A percentile compares a stretch with the other conserved stretches of the same genome.
These are phyloP conservation scores for Penicillium roqueforti DNA, from an alignment of 495 filamentous ascomycete genomes.

Conservation along the genomic window DNA sequence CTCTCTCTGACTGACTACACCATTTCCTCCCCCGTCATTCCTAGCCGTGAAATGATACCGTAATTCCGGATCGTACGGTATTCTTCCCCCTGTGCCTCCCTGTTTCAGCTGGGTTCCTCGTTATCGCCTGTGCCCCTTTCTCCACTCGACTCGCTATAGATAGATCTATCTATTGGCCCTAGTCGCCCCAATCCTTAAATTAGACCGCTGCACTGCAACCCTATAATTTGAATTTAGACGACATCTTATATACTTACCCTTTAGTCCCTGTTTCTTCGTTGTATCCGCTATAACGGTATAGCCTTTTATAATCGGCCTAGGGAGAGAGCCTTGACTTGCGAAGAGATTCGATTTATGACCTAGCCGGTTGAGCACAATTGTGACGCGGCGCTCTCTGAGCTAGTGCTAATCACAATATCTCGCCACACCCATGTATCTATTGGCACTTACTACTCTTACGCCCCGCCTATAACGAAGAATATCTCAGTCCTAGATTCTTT, in stretches of 20 bases:
- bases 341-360: not conserved
- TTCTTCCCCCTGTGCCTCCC: not conserved
- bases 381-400: not conserved
- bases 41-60: slow-evolving; percentile 3
- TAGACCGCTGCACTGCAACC: not conserved
- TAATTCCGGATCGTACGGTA: slow-evolving; percentile 7
- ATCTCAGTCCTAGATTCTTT: not conserved
- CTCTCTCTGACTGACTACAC: not conserved
- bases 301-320: not conserved
- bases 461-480: slow-evolving; percentile 1
- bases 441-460: slow-evolving; percentile 1
- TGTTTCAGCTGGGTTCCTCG: slow-evolving; percentile 3
- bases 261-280: not conserved
- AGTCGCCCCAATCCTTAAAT: not conserved
- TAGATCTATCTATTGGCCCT: not conserved
- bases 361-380: not conserved
- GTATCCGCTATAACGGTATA: not conserved
- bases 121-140: not conserved
- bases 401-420: not conserved
- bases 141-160: slow-evolving; percentile 1
- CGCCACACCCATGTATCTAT: not conserved
- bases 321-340: not conserved
- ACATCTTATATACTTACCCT: not conserved
- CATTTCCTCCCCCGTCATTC: not conserved
- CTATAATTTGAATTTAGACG: not conserved